Conservation (phyloP, 2,329 filamentous ascomycete genomes). For the Myriangium duriaei region DNA sequence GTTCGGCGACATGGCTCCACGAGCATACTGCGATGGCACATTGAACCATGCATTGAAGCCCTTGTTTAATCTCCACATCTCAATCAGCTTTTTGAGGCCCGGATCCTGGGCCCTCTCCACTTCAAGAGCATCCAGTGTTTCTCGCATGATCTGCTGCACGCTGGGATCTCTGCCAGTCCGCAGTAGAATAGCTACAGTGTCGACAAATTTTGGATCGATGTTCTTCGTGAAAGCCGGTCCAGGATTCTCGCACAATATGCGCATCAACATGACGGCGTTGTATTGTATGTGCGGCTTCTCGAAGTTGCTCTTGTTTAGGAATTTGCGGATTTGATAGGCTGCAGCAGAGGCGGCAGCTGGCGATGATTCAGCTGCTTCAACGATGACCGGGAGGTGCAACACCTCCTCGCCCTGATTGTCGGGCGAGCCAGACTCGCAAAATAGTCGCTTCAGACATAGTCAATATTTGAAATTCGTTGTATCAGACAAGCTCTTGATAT, state of each 20-base stretch:
- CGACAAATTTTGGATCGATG: slow-evolving; percentile 72
- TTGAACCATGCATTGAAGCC: slow-evolving; percentile 25
- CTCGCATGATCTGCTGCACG: slow-evolving; percentile 74
- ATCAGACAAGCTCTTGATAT: no score
- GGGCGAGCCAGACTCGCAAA: slow-evolving; percentile 63
- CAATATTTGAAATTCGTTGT: background rate
- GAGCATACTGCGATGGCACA: background rate
- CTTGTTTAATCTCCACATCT: slow-evolving; percentile 89
- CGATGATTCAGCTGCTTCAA: slow-evolving; percentile 88
- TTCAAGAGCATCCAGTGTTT: slow-evolving; percentile 72
- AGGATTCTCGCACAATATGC: slow-evolving; percentile 86
- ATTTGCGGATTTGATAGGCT: slow-evolving; percentile 69
- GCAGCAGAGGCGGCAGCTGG: slow-evolving; percentile 73
- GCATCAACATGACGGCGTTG: slow-evolving; percentile 89
- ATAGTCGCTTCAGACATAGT: slow-evolving; percentile 47
- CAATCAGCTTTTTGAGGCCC: slow-evolving; percentile 54
- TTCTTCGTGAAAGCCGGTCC: slow-evolving; percentile 84
- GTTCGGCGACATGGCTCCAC: background rate
- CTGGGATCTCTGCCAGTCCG: slow-evolving; percentile 57
- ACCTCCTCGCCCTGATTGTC: slow-evolving; percentile 69
- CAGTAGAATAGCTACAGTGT: slow-evolving; percentile 62
- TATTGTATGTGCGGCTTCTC: slow-evolving; percentile 66
- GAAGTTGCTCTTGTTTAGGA: slow-evolving; percentile 56
- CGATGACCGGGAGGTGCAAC: slow-evolving; percentile 80
- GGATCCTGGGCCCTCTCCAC: slow-evolving; percentile 60